Conservation (phyloP, 805 yeast species). For the Spathaspora girioi region DNA sequence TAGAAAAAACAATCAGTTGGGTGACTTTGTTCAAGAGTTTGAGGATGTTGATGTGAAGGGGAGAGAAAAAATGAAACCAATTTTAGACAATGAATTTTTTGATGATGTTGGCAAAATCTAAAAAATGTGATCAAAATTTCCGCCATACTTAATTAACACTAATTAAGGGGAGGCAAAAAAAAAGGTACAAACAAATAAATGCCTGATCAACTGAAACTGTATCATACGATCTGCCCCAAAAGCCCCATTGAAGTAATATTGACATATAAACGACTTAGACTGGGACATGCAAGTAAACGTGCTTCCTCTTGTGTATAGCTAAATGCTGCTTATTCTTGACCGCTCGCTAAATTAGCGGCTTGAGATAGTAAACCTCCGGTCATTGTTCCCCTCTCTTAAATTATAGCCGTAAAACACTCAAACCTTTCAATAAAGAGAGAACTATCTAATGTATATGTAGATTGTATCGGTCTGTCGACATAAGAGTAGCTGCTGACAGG, state of each 20-base stretch:
- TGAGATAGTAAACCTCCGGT: not conserved
- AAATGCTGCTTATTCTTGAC: not conserved
- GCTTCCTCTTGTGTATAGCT: not conserved
- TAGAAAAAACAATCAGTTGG: not conserved
- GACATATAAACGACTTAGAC: not conserved
- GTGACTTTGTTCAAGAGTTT: not conserved
- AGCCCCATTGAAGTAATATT: too few relatives aligned
- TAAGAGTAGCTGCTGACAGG: too few relatives aligned
- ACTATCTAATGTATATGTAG: too few relatives aligned
- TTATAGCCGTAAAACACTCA: too few relatives aligned
- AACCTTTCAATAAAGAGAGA: too few relatives aligned
- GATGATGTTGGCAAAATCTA: not conserved
- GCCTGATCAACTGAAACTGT: not conserved
- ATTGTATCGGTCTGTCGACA: too few relatives aligned
- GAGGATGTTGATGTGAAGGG: not conserved
- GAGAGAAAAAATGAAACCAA: not conserved
- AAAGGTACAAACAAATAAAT: not conserved
- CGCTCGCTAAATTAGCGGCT: not conserved
- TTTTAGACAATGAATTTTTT: not conserved
- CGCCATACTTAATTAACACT: not conserved
- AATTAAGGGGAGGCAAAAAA: not conserved
- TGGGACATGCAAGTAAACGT: not conserved
- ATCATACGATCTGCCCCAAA: not conserved
- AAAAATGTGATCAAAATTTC: not conserved
- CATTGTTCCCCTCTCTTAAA: not conserved